Evolutionary conservation across 306 rosid species (phyloP).

Genomic region (Ziziphus jujuba): DNA sequence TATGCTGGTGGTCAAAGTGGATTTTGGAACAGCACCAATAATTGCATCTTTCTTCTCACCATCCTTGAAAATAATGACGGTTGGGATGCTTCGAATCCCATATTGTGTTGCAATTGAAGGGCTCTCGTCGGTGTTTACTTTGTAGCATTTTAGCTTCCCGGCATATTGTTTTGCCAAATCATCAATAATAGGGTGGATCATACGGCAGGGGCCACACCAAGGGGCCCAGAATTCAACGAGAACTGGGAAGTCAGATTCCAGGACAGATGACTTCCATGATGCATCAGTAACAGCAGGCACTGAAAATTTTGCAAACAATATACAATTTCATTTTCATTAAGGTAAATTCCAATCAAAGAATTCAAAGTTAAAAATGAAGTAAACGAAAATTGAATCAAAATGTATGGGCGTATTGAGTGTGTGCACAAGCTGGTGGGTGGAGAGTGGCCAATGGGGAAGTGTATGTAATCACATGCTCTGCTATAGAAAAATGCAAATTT

Average conservation of each 20-base stretch:
- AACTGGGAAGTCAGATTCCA: constrained; percentile 56
- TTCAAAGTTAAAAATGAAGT: too few species aligned
- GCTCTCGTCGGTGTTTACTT: constrained; percentile 72
- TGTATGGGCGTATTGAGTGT: too few species aligned
- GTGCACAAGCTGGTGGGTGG: too few species aligned
- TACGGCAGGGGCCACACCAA: constrained; percentile 99
- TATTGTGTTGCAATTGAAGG: constrained; percentile 63
- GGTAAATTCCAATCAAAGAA: constrained; percentile 9
- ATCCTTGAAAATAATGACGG: constrained; percentile 69
- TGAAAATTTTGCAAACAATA: constrained; percentile 41
- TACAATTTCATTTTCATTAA: constrained; percentile 3
- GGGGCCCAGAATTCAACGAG: constrained; percentile 99
- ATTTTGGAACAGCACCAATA: constrained; percentile 86
- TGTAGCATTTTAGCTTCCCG: constrained; percentile 86
- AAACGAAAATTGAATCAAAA: too few species aligned
- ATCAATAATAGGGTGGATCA: constrained; percentile 84
- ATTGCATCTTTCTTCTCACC: constrained; percentile 88
- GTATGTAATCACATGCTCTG: too few species aligned
- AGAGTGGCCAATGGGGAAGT: too few species aligned
- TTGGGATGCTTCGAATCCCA: constrained; percentile 91
- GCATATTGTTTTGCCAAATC: constrained; percentile 64
- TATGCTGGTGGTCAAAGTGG: constrained; percentile 68
- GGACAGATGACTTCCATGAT: constrained; percentile 71
- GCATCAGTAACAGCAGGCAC: constrained; percentile 56
- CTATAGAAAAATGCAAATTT: too few species aligned